phyloP scores from a whole-genome alignment of 768 basidiomycete genomes.

The Paxillus rubicundulus region DNA sequence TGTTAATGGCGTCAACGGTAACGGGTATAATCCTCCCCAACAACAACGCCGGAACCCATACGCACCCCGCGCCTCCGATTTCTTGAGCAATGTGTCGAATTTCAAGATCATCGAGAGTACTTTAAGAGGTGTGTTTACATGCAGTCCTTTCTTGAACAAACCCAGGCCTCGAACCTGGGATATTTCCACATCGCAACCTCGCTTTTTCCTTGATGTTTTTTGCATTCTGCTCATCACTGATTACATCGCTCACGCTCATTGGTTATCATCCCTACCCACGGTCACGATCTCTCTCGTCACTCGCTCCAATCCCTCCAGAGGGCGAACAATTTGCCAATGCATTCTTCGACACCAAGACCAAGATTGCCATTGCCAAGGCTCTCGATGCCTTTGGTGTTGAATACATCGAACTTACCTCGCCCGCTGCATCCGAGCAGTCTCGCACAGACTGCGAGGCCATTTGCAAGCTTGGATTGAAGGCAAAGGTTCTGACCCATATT shows the following conservation, averaged over 20 bases:
- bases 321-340: conserved; percentile 99
- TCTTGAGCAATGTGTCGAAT: conserved; percentile 88
- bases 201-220: neutral
- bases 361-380: conserved; percentile 98
- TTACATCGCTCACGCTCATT: neutral
- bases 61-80: conserved; percentile 88
- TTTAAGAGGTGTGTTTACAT: conserved; percentile 66
- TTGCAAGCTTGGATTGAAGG: conserved; percentile 96
- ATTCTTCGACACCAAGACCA: conserved; percentile 99
- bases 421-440: conserved; percentile 95
- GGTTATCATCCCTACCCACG: neutral
- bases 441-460: conserved; percentile 93
- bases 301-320: conserved; percentile 49
- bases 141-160: neutral
- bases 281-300: neutral
- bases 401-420: conserved; percentile 98
- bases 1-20: conserved; percentile 36
- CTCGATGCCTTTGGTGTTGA: conserved; percentile 99
- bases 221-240: neutral
- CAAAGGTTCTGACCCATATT: conserved; percentile 98
- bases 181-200: neutral
- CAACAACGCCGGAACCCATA: conserved; percentile 69
- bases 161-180: neutral
- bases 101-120: conserved; percentile 98
- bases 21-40: conserved; percentile 31